These are phyloP conservation scores for Phaeosphaeriaceae sp. DNA, from an alignment of 2,329 filamentous ascomycete genomes.

Conservation along the genomic window DNA sequence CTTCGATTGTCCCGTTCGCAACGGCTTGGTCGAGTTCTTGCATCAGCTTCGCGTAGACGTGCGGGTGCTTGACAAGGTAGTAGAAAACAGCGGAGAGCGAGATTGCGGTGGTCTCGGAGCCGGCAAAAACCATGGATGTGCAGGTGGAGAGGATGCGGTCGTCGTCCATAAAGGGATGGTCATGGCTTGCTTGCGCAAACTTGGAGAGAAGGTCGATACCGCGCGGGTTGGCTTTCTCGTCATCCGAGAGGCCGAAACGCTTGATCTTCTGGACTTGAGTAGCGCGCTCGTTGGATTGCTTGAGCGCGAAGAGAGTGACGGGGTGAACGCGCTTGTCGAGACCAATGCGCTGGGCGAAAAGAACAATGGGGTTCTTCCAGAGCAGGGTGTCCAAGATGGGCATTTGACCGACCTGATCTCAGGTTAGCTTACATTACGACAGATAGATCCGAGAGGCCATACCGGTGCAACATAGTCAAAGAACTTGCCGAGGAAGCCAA, in stretches of 20 bases:
- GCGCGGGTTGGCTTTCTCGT: constrained; percentile 36
- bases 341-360: constrained; percentile 72
- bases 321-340: constrained; percentile 74
- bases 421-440: constrained; percentile 15
- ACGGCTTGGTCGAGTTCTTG: constrained; percentile 70
- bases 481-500: constrained; percentile 68
- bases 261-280: constrained; percentile 60
- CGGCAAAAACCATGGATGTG: constrained; percentile 75
- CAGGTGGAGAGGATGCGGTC: constrained; percentile 74
- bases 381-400: constrained; percentile 74
- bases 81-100: constrained; percentile 76
- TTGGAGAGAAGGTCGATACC: constrained; percentile 72
- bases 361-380: constrained; percentile 77
- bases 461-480: constrained; percentile 77
- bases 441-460: constrained; percentile 31
- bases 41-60: constrained; percentile 63
- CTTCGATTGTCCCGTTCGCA: constrained; percentile 55
- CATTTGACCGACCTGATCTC: constrained; percentile 72
- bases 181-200: constrained; percentile 73
- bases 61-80: constrained; percentile 71
- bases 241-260: constrained; percentile 48
- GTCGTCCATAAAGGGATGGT: constrained; percentile 76
- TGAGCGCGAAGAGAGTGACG: constrained; percentile 74
- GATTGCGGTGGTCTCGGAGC: constrained; percentile 82
- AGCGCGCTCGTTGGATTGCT: constrained; percentile 71